These are phyloP conservation scores for Gyrodon lividus DNA, from an alignment of 768 basidiomycete genomes.

Conservation along the genomic window DNA sequence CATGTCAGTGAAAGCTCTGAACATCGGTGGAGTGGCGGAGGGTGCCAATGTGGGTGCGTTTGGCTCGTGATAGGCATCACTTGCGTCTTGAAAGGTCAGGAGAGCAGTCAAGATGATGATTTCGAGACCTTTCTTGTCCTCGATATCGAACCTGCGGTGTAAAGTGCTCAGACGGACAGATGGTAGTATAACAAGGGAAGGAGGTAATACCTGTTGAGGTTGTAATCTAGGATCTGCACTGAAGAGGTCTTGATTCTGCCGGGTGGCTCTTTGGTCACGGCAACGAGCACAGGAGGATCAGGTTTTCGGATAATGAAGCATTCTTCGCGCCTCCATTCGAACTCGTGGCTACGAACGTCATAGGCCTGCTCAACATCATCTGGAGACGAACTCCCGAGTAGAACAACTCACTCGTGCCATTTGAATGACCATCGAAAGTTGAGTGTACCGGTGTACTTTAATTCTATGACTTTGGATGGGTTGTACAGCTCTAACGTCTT, in stretches of 20 bases:
- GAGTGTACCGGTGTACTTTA: constrained; percentile 72
- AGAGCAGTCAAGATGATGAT: constrained; percentile 76
- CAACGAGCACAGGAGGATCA: constrained; percentile 83
- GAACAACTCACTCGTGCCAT: constrained; percentile 72
- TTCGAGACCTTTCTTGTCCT: constrained; percentile 83
- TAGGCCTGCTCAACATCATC: background rate
- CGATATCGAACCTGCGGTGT: constrained; percentile 67
- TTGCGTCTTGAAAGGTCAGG: constrained; percentile 73
- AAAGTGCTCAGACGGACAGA: background rate
- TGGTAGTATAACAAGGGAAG: background rate
- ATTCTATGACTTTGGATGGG: constrained; percentile 64
- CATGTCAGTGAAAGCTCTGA: constrained; percentile 2
- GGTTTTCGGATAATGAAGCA: constrained; percentile 84
- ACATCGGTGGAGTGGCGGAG: background rate
- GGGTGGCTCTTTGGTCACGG: constrained; percentile 73
- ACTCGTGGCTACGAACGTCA: constrained; percentile 57
- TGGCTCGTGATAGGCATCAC: constrained; percentile 51
- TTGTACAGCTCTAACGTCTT: constrained; percentile 78
- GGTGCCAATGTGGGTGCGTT: constrained; percentile 10
- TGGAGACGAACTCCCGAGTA: background rate
- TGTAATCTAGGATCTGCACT: constrained; percentile 82
- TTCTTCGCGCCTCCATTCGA: constrained; percentile 84
- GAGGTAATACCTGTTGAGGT: constrained; percentile 62
- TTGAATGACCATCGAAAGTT: constrained; percentile 76
- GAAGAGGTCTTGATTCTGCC: constrained; percentile 62